Conservation (phyloP, 768 basidiomycete genomes). For the Gymnopilus dilepis region DNA sequence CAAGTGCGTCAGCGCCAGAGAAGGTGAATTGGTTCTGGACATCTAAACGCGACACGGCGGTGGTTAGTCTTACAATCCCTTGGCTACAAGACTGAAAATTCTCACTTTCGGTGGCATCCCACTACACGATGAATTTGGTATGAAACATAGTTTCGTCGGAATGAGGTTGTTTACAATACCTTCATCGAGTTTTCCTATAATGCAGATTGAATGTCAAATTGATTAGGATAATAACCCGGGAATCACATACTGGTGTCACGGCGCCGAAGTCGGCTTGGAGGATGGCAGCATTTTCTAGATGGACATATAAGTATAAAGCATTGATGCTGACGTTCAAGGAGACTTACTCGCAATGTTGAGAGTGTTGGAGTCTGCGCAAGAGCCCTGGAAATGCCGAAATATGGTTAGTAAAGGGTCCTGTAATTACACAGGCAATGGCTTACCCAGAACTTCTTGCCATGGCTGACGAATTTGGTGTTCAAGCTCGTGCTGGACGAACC, state of each 20-base stretch:
- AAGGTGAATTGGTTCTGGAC: constrained; percentile 40
- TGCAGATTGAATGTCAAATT: background rate
- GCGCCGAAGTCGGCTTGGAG: constrained; percentile 45
- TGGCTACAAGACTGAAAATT: background rate
- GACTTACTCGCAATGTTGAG: constrained; percentile 36
- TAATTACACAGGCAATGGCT: background rate
- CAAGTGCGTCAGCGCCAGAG: constrained; percentile 39
- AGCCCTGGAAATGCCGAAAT: constrained; percentile 17
- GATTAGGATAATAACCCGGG: background rate
- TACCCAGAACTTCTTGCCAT: constrained; percentile 43
- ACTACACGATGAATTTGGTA: too few relatives aligned
- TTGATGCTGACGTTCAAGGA: background rate
- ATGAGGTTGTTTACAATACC: constrained; percentile 26
- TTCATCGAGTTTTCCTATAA: constrained; percentile 49
- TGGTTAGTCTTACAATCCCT: background rate
- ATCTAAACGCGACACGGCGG: constrained; percentile 17
- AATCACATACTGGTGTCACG: constrained; percentile 40
- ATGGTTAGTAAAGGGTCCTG: background rate
- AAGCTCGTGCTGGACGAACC: constrained; percentile 27
- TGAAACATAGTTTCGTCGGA: too few relatives aligned
- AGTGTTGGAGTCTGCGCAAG: constrained; percentile 33
- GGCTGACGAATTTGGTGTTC: constrained; percentile 34
- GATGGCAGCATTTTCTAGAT: constrained; percentile 36
- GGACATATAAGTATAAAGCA: constrained; percentile 6
- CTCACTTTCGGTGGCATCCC: constrained; percentile 46